These are phyloP conservation scores for Lactarius akahatsu DNA, from an alignment of 768 basidiomycete genomes.

Conservation along the genomic window DNA sequence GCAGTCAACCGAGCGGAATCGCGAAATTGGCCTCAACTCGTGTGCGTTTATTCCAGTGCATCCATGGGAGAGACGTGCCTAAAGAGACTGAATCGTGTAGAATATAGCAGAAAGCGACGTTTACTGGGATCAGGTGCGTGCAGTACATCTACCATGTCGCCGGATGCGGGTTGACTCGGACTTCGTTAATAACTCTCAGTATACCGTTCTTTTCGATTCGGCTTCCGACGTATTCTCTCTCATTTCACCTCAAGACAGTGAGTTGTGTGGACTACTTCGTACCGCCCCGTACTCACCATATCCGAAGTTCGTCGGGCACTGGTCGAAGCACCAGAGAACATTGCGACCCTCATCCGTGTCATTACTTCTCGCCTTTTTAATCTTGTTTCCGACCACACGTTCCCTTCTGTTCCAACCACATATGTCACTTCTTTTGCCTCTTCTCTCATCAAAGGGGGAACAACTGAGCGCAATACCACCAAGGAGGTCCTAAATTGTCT, in stretches of 20 bases:
- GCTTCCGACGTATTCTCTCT: slow-evolving; percentile 90
- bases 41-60: slow-evolving; percentile 46
- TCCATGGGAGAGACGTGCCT: slow-evolving; percentile 4
- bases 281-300: slow-evolving; percentile 12
- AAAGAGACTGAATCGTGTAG: slow-evolving; percentile 39
- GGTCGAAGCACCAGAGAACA: slow-evolving; percentile 79
- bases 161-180: background rate
- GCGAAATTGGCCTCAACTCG: slow-evolving; percentile 69
- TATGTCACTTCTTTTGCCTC: slow-evolving; percentile 67
- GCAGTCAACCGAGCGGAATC: slow-evolving; percentile 78
- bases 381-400: slow-evolving; percentile 76
- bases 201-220: slow-evolving; percentile 81
- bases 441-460: slow-evolving; percentile 62
- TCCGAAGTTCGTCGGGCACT: slow-evolving; percentile 76
- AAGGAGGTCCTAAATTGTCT: slow-evolving; percentile 91
- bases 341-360: slow-evolving; percentile 76
- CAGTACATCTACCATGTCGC: background rate
- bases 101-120: slow-evolving; percentile 70
- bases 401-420: slow-evolving; percentile 57
- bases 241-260: slow-evolving; percentile 16
- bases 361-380: slow-evolving; percentile 69
- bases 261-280: background rate
- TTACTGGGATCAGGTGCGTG: slow-evolving; percentile 88
- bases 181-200: slow-evolving; percentile 45
- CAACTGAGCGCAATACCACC: slow-evolving; percentile 62